These are phyloP conservation scores for Sarcocystis neurona DNA, from an alignment of 169 alveolate genomes.

Conservation along the genomic window DNA sequence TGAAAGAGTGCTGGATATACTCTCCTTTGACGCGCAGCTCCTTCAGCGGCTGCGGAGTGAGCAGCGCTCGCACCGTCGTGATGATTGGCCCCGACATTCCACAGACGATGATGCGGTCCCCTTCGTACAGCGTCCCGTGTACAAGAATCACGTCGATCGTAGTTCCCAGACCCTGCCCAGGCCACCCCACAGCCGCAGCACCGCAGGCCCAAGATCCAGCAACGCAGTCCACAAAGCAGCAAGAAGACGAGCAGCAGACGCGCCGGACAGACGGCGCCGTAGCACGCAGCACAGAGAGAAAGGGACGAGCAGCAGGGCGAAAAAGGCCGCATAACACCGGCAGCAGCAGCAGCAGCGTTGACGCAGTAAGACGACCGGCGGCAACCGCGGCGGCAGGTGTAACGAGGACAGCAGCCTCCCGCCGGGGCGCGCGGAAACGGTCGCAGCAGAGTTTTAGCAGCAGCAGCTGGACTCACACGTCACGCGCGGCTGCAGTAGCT, in stretches of 20 bases:
- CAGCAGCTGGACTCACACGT: too few species aligned
- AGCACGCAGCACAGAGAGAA: too few species aligned
- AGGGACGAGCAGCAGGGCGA: too few species aligned
- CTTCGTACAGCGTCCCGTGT: constrained; percentile 93
- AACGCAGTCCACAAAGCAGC: neutral
- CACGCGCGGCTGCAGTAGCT: too few species aligned
- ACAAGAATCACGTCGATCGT: constrained; percentile 99
- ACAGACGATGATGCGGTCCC: constrained; percentile 95
- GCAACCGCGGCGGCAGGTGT: too few species aligned
- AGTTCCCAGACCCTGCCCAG: constrained; percentile 95
- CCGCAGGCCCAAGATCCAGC: neutral
- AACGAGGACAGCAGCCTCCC: too few species aligned
- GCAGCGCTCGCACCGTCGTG: constrained; percentile 94
- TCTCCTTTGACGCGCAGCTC: constrained; percentile 99
- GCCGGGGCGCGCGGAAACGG: too few species aligned
- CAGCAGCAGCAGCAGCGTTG: constrained; percentile 32
- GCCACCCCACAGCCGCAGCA: neutral
- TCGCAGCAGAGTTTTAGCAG: too few species aligned
- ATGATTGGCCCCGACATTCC: constrained; percentile 97
- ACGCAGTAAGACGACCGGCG: too few species aligned
- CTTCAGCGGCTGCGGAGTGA: constrained; percentile 99
- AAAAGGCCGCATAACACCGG: neutral
- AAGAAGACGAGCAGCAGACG: neutral
- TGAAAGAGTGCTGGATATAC: constrained; percentile 89
- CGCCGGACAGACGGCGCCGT: neutral